Evolutionary conservation across 208 protist genomes (phyloP).

Genomic region (Trypanosoma mega): DNA sequence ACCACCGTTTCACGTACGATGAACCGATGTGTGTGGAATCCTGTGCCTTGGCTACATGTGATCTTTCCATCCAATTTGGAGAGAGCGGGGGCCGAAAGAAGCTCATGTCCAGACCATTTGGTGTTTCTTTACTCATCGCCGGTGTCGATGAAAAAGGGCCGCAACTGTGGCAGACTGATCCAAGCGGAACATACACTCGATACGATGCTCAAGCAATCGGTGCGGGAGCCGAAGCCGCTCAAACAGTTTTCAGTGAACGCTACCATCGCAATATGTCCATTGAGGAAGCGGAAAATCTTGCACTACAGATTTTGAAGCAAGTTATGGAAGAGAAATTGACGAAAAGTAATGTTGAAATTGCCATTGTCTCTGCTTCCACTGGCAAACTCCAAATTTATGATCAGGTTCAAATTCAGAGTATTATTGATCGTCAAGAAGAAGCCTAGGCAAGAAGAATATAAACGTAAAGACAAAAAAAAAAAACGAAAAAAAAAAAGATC

Average conservation of each 20-base stretch:
- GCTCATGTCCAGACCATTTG: constrained; percentile 97
- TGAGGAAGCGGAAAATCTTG: constrained; percentile 95
- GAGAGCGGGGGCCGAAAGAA: constrained; percentile 91
- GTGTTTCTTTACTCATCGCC: constrained; percentile 98
- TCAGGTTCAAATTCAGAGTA: constrained; percentile 83
- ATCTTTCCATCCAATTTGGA: constrained; percentile 97
- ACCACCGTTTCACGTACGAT: constrained; percentile 99
- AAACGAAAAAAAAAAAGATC: too few species aligned
- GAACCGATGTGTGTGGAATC: constrained; percentile 98
- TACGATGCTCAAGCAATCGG: constrained; percentile 99
- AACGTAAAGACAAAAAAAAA: constrained; percentile 8
- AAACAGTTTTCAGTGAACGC: constrained; percentile 96
- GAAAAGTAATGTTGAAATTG: constrained; percentile 97
- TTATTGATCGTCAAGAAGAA: constrained; percentile 80
- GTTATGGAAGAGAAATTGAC: constrained; percentile 99
- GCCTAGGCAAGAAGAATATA: constrained; percentile 19
- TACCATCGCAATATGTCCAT: constrained; percentile 98
- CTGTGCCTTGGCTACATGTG: constrained; percentile 96
- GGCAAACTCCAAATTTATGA: constrained; percentile 91
- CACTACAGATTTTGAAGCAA: constrained; percentile 97
- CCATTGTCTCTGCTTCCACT: constrained; percentile 73
- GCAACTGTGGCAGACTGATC: constrained; percentile 97
- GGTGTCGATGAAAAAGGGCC: constrained; percentile 98
- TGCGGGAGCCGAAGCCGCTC: constrained; percentile 97
- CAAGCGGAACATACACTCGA: constrained; percentile 96